Evolutionary conservation across 1,284 basidiomycete genomes (phyloP), one percentile per base, ranked within the genome.

Genomic region (Meira nashicola): DNA sequence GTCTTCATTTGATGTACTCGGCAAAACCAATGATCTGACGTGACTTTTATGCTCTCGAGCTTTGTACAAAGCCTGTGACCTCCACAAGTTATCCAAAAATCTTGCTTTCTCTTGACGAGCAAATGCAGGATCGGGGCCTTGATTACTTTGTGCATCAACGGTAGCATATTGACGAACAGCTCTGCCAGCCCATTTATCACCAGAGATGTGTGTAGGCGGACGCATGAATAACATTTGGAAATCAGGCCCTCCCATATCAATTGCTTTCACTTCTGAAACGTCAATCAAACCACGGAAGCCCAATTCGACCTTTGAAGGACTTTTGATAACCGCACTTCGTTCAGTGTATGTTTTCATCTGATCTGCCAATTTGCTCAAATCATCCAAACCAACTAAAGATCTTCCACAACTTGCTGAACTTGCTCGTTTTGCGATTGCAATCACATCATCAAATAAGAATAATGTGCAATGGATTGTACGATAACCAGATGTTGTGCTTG

Each of bases 401-500:
- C 86, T 83, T 0, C 89, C 92, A 44, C 86, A 84, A 71, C 87
- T 87, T 2, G 85, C 83, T 46, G 84, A 84, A 8, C 84, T 83
- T 1, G 89, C 87, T 33, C 95, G 85, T 80, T 97, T 97, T 55
- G 87, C 88, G 62, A 99, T 86, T 74, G 96, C 84, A 33, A 99
- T 81, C 73, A 91, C 90, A 80, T 98, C 95, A 70, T 94, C 89
- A 73, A 99, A 98, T 43, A 99, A 82, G 78, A 98, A 90, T 39
- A 99, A 81, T 0, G 89, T 90, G 78, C 90, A 93, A 70, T 90
- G 89, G 10, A 97, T 55, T 62, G 46, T 53, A n/a, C 50, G 50
- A 53, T 53, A 53, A 12, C 11, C 14, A 96, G 55, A 87, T 88
- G 62, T 98, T 86, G 74, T 96, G 84, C 28, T 98, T 94, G 70